A percentile compares a stretch with the other conserved stretches of the same genome.
Conservation (phyloP, 2,329 filamentous ascomycete genomes). For the Monosporascus sp. region DNA sequence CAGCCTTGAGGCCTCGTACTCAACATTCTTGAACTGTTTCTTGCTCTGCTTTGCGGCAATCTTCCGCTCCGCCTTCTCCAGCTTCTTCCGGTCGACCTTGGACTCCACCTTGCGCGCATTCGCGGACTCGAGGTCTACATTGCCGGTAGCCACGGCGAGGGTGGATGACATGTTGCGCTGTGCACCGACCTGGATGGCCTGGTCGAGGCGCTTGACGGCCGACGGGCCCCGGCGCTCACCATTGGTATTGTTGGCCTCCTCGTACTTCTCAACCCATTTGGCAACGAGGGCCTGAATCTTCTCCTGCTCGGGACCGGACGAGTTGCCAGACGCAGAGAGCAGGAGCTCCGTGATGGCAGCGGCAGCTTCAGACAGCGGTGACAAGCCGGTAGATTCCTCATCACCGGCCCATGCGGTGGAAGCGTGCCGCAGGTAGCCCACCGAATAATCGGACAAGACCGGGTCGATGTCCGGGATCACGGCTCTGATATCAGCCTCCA, state of each 20-base stretch:
- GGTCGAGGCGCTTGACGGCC: conserved; percentile 78
- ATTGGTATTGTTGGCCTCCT: conserved; percentile 68
- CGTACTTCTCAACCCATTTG: conserved; percentile 83
- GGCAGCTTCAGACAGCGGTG: conserved; percentile 80
- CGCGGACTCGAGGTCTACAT: conserved; percentile 88
- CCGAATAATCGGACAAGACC: conserved; percentile 84
- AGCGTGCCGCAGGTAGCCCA: conserved; percentile 90
- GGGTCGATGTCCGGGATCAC: conserved; percentile 84
- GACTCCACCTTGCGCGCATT: conserved; percentile 93
- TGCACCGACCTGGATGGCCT: conserved; percentile 89
- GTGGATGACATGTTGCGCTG: conserved; percentile 97
- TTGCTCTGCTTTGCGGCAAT: conserved; percentile 98
- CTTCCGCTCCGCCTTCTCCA: conserved; percentile 97
- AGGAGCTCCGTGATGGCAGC: conserved; percentile 80
- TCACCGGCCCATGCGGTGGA: conserved; percentile 77
- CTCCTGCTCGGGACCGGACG: conserved; percentile 64
- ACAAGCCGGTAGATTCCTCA: conserved; percentile 61
- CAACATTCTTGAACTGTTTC: conserved; percentile 96
- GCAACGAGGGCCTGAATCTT: conserved; percentile 78
- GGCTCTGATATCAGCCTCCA: conserved; percentile 84
- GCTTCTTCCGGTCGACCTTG: conserved; percentile 95
- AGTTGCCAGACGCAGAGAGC: conserved; percentile 84
- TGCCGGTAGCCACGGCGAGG: conserved; percentile 75
- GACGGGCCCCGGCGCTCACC: conserved; percentile 68
- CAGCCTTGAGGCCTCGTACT: conserved; percentile 91